These are phyloP conservation scores for Dothiorella sarmentorum DNA, from an alignment of 2,329 filamentous ascomycete species.

Conservation along the genomic window DNA sequence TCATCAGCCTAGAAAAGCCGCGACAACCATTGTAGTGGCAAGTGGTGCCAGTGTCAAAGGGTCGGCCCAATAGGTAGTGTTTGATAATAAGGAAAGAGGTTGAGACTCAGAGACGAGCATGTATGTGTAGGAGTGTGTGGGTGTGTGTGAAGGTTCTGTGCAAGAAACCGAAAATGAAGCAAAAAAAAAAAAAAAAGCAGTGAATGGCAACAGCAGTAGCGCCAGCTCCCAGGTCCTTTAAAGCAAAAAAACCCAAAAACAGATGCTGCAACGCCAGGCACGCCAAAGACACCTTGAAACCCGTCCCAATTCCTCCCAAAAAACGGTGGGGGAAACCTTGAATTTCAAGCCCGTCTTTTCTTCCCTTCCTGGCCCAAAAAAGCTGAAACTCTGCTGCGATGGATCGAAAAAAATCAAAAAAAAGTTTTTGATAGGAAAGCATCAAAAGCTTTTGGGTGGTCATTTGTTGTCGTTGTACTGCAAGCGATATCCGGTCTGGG, in stretches of 20 bases:
- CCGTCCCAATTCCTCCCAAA: background rate
- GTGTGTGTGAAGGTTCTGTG: constrained; percentile 7
- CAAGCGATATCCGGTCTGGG: constrained; percentile 8
- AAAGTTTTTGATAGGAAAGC: constrained; percentile 14
- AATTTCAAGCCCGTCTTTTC: constrained; percentile 15
- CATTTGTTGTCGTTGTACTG: constrained; percentile 12
- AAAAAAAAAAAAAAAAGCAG: constrained; percentile 9
- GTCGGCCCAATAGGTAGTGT: constrained; percentile 3
- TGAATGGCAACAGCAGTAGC: constrained; percentile 15
- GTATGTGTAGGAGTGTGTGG: no score
- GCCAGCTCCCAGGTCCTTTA: background rate
- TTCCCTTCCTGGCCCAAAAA: constrained; percentile 2
- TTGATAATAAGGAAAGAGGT: background rate
- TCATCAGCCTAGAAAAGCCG: background rate
- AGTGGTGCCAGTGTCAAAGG: background rate
- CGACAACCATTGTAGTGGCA: background rate
- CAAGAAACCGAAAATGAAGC: constrained; percentile 17
- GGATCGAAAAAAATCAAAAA: background rate
- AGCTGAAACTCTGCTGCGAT: constrained; percentile 13
- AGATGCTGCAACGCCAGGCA: constrained; percentile 11
- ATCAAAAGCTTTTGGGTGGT: constrained; percentile 9
- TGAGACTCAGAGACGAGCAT: background rate
- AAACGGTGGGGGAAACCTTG: background rate
- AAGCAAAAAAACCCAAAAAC: background rate
- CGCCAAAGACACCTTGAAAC: constrained; percentile 13